A percentile compares a stretch with the other conserved stretches of the same genome.
phyloP scores from a whole-genome alignment of 1,284 basidiomycete species.

The Pyrrhoderma noxium region DNA sequence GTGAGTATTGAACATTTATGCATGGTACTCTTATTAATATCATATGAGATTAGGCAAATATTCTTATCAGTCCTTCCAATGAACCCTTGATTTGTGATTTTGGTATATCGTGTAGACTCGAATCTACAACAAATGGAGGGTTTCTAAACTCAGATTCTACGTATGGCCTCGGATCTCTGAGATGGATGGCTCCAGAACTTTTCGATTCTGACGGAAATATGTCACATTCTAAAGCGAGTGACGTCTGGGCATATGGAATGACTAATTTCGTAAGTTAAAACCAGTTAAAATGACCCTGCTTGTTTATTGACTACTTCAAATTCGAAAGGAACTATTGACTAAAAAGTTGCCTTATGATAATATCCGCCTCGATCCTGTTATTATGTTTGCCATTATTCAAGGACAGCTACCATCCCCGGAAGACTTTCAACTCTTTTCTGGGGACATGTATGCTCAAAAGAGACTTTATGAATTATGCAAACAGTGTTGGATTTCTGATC shows the following conservation, averaged over 20 bases:
- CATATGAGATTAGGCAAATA: conserved; percentile 4
- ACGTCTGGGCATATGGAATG: conserved; percentile 5
- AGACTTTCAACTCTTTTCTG: too few species aligned
- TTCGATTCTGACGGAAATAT: neutral
- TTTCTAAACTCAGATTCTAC: too few species aligned
- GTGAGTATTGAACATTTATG: too few species aligned
- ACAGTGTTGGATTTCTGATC: neutral
- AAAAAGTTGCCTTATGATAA: conserved; percentile 5
- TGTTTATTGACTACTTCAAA: too few species aligned
- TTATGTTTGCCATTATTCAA: conserved; percentile 13
- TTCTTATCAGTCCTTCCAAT: neutral
- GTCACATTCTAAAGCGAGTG: neutral
- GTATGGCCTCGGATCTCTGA: neutral
- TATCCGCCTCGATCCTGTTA: conserved; percentile 3
- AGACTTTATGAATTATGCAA: neutral
- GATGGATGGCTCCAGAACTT: conserved; percentile 5
- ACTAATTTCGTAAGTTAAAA: neutral
- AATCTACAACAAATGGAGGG: neutral
- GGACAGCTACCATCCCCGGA: neutral
- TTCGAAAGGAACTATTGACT: conserved; percentile 12
- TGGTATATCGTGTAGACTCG: conserved; percentile 4
- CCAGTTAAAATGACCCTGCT: too few species aligned
- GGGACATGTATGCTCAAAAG: too few species aligned
- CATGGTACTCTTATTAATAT: too few species aligned
- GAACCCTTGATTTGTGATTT: conserved; percentile 8